Conservation (phyloP, 345 rosid genomes). For the Hirschfeldia incana region DNA sequence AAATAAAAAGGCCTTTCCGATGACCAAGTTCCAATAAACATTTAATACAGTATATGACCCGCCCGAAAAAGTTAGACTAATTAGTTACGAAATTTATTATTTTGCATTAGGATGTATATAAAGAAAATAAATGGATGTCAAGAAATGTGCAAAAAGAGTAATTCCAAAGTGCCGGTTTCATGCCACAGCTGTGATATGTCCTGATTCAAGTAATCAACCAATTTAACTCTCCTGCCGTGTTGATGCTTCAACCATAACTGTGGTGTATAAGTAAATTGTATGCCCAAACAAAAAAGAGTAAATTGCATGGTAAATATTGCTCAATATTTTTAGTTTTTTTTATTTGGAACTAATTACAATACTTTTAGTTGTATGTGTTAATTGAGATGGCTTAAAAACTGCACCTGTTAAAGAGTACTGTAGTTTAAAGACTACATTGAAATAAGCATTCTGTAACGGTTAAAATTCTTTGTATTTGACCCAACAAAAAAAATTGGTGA, state of each 20-base stretch:
- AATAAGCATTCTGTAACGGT: neutral
- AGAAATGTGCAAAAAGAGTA: slow-evolving; percentile 20
- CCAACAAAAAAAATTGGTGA: neutral
- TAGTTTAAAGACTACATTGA: neutral
- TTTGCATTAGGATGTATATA: neutral
- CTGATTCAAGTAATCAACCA: slow-evolving; percentile 28
- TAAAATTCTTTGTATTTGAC: neutral
- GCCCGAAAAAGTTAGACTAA: neutral
- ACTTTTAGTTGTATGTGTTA: neutral
- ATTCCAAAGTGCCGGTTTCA: slow-evolving; percentile 29
- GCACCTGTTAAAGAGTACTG: neutral
- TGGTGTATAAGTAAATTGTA: neutral
- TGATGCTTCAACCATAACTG: slow-evolving; percentile 23
- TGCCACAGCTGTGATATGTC: slow-evolving; percentile 35
- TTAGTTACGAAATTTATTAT: neutral
- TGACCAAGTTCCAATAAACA: neutral
- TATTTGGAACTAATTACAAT: too few relatives aligned
- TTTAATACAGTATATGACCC: neutral
- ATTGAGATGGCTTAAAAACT: neutral
- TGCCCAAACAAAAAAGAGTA: neutral
- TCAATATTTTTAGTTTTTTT: too few relatives aligned
- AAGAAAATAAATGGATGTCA: slow-evolving; percentile 10
- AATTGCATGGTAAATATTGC: neutral
- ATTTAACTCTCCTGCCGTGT: neutral
- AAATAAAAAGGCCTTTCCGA: neutral